Percentiles rank a stretch among this genome's conserved stretches.
phyloP scores from a whole-genome alignment of 148 eudicot species.

The Agrostemma githago region DNA sequence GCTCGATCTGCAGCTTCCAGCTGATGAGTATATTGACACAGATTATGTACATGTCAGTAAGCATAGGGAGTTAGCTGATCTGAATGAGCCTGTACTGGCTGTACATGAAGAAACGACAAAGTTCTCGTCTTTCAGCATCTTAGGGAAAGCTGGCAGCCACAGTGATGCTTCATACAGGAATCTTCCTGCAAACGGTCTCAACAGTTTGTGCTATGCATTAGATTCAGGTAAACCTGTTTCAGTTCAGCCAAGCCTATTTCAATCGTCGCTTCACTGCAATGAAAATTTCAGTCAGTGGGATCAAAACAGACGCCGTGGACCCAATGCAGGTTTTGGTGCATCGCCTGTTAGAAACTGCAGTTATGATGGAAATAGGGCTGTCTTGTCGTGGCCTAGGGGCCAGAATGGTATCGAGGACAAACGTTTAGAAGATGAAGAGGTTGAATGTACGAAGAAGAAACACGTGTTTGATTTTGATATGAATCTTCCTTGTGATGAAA shows the following conservation, averaged over 20 bases:
- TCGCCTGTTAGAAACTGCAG: conserved; percentile 25
- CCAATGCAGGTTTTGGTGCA: conserved; percentile 30
- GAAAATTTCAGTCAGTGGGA: conserved; percentile 36
- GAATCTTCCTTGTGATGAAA: conserved; percentile 36
- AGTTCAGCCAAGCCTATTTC: conserved; percentile 35
- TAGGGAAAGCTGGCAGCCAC: conserved; percentile 21
- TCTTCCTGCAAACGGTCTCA: conserved; percentile 35
- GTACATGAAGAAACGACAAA: conserved; percentile 35
- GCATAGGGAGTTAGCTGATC: conserved; percentile 53
- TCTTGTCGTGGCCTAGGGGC: no score
- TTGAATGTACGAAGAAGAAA: conserved; percentile 31
- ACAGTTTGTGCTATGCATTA: conserved; percentile 36
- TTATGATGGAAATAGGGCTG: conserved; percentile 28
- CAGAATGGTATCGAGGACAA: no score
- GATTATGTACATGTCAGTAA: conserved; percentile 47
- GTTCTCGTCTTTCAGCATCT: conserved; percentile 36
- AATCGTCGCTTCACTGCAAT: conserved; percentile 37
- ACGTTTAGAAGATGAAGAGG: conserved; percentile 35
- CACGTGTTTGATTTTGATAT: conserved; percentile 63
- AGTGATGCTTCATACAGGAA: conserved; percentile 27
- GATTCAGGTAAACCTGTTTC: conserved; percentile 57
- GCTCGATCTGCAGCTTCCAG: conserved; percentile 77
- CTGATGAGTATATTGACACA: conserved; percentile 58
- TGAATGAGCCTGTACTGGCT: conserved; percentile 62
- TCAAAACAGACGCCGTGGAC: conserved; percentile 29